Percentiles rank a stretch among this genome's conserved stretches.
Evolutionary conservation across 805 yeast genomes (phyloP).

Genomic region (Lipomyces yamanashiensis): DNA sequence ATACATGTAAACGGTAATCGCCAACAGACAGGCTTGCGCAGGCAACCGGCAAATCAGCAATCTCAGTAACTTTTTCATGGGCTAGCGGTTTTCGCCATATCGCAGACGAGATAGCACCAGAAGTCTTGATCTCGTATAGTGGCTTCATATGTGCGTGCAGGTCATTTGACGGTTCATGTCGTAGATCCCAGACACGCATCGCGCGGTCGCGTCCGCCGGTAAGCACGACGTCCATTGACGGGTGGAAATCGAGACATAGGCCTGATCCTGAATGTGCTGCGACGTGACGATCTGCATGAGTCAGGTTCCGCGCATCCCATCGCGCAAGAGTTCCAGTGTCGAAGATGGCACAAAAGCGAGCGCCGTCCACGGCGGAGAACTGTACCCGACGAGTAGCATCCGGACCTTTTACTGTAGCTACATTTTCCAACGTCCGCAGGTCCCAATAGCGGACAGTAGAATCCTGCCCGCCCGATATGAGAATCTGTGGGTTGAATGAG

Average conservation of each 20-base stretch:
- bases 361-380: constrained; percentile 59
- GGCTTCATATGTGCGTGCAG: constrained; percentile 50
- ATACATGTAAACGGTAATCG: constrained; percentile 68
- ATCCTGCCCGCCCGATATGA: constrained; percentile 76
- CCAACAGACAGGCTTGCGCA: constrained; percentile 69
- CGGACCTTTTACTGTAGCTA: constrained; percentile 62
- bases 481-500: constrained; percentile 59
- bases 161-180: constrained; percentile 37
- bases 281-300: constrained; percentile 64
- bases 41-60: constrained; percentile 67
- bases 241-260: constrained; percentile 85
- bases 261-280: constrained; percentile 95
- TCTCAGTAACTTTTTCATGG: constrained; percentile 33
- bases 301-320: constrained; percentile 80
- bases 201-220: constrained; percentile 94
- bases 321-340: constrained; percentile 87
- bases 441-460: constrained; percentile 88
- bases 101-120: constrained; percentile 78
- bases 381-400: constrained; percentile 70
- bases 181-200: constrained; percentile 75
- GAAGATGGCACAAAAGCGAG: constrained; percentile 74
- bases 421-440: constrained; percentile 61
- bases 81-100: constrained; percentile 62
- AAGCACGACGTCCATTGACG: constrained; percentile 74
- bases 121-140: constrained; percentile 70